Evolutionary conservation across 2,329 filamentous ascomycete genomes (phyloP).

Genomic region (Colletotrichum sp.): DNA sequence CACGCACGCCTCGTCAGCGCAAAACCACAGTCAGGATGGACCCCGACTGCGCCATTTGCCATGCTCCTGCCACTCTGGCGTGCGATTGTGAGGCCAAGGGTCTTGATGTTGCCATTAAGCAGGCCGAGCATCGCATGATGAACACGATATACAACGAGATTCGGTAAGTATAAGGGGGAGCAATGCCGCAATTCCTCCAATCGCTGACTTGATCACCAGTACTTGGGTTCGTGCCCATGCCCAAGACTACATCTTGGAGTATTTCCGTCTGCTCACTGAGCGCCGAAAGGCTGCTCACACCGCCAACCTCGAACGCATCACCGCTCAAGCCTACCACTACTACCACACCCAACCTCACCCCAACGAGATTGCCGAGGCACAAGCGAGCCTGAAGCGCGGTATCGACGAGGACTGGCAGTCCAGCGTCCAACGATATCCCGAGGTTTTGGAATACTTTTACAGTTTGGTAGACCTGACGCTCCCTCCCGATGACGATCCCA

Average conservation of each 20-base stretch:
- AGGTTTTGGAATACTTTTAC: conserved; percentile 84
- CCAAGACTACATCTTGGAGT: conserved; percentile 71
- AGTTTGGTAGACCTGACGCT: conserved; percentile 70
- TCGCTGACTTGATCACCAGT: conserved; percentile 40
- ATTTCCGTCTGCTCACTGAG: conserved; percentile 66
- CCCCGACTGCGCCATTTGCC: conserved; percentile 72
- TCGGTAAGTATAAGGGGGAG: conserved; percentile 49
- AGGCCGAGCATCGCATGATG: conserved; percentile 71
- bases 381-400: conserved; percentile 71
- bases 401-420: conserved; percentile 82
- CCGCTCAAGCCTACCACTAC: conserved; percentile 60
- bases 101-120: conserved; percentile 65
- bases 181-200: conserved; percentile 1
- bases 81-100: conserved; percentile 73
- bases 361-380: conserved; percentile 67
- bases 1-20: conserved; percentile 28
- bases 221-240: conserved; percentile 69
- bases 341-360: conserved; percentile 64
- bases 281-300: conserved; percentile 64
- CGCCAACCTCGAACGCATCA: conserved; percentile 60
- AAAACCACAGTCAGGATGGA: conserved; percentile 68
- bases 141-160: conserved; percentile 66
- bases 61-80: conserved; percentile 59
- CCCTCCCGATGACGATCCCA: conserved; percentile 65
- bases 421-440: conserved; percentile 77